A percentile compares a stretch with the other conserved stretches of the same genome.
Evolutionary conservation across 108 stramenopile species (phyloP).

Genomic region (Fistulifera pelliculosa): DNA sequence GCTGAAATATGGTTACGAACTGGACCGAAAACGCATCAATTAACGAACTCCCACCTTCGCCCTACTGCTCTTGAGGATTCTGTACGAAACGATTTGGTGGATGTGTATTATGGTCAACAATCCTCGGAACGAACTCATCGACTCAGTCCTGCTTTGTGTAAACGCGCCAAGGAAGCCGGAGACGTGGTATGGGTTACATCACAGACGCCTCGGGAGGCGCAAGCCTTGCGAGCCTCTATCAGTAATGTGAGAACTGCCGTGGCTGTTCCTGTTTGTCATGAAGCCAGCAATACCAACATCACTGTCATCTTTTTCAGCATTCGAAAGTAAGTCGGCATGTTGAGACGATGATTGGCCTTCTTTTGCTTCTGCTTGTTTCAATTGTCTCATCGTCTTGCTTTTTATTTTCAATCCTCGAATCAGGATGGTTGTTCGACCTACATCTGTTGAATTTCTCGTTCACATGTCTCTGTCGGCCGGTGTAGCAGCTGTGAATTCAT

Average conservation of each 20-base stretch:
- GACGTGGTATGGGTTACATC: constrained; percentile 86
- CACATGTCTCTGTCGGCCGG: constrained; percentile 77
- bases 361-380: neutral
- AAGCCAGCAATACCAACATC: constrained; percentile 63
- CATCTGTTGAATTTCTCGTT: constrained; percentile 77
- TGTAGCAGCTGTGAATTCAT: constrained; percentile 57
- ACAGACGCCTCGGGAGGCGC: constrained; percentile 57
- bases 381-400: neutral
- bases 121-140: constrained; percentile 72
- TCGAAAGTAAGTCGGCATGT: constrained; percentile 37
- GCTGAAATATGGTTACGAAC: constrained; percentile 92
- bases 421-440: constrained; percentile 67
- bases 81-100: constrained; percentile 67
- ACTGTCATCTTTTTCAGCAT: constrained; percentile 86
- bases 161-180: constrained; percentile 79
- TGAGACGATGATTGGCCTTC: neutral
- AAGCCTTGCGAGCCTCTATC: constrained; percentile 65
- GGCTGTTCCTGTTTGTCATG: constrained; percentile 83
- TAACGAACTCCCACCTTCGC: constrained; percentile 76
- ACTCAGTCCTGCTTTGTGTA: constrained; percentile 78
- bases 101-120: constrained; percentile 82
- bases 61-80: constrained; percentile 71
- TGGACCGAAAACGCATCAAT: constrained; percentile 86
- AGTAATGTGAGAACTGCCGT: constrained; percentile 83
- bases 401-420: constrained; percentile 7